Evolutionary conservation across 2,329 filamentous ascomycete species (phyloP).

Genomic region (Tolypocladium amazonense): DNA sequence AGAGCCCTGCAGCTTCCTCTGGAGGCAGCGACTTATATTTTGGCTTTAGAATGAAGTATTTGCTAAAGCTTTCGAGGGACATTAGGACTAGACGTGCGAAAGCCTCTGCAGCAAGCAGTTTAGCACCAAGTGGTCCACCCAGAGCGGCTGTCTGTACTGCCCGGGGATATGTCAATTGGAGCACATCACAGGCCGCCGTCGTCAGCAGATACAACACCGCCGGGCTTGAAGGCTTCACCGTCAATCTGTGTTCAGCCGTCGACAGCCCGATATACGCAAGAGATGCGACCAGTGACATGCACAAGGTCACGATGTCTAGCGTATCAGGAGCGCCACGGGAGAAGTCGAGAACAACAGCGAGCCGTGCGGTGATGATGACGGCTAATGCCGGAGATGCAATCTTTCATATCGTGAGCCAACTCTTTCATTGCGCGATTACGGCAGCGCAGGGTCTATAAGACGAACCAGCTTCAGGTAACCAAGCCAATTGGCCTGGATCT

Average conservation of each 20-base stretch:
- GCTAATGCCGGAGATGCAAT: not conserved
- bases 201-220: not conserved
- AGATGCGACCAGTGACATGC: not conserved
- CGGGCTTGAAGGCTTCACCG: not conserved
- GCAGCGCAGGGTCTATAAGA: not conserved
- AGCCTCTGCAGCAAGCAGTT: not conserved
- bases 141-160: not conserved
- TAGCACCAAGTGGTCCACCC: not conserved
- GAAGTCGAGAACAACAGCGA: not conserved
- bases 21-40: not conserved
- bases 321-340: not conserved
- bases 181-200: not conserved
- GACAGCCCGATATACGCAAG: not conserved
- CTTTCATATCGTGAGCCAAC: not conserved
- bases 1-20: not conserved
- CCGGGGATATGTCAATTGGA: not conserved
- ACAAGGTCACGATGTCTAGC: not conserved
- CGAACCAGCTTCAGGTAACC: not conserved
- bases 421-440: too few relatives aligned
- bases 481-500: not conserved
- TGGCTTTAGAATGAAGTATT: not conserved
- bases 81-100: not conserved
- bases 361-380: not conserved
- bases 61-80: not conserved
- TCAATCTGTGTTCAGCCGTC: not conserved